Percentiles rank a stretch among this genome's conserved stretches.
Conservation (phyloP, 2,329 filamentous ascomycete species). For the Ilyonectria sp. region DNA sequence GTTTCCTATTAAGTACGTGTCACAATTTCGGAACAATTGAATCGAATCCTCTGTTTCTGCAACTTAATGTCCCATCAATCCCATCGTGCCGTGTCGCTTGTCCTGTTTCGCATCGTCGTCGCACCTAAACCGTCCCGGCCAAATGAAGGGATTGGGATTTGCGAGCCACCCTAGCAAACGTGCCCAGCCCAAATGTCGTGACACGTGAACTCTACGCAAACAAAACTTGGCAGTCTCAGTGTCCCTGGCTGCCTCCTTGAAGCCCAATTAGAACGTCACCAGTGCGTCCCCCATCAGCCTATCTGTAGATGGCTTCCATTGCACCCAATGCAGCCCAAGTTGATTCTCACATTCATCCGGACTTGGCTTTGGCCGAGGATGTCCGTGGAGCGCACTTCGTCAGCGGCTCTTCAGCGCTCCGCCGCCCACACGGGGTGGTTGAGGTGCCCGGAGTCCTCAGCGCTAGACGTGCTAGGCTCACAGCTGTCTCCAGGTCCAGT, state of each 20-base stretch:
- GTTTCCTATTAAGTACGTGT: neutral
- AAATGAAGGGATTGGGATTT: constrained; percentile 9
- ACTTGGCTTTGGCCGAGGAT: constrained; percentile 5
- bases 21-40: neutral
- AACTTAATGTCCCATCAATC: neutral
- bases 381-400: constrained; percentile 21
- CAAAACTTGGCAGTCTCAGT: neutral
- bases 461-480: constrained; percentile 8
- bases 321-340: neutral
- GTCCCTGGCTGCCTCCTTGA: neutral
- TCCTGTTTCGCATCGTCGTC: neutral
- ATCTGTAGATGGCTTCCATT: neutral
- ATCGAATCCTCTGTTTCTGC: neutral
- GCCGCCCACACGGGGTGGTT: neutral
- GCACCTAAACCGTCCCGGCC: neutral
- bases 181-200: neutral
- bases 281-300: constrained; percentile 5
- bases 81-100: neutral
- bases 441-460: neutral
- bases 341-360: neutral
- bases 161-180: neutral
- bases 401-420: constrained; percentile 11
- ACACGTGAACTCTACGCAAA: constrained; percentile 20
- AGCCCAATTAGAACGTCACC: constrained; percentile 10
- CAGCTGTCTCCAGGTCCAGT: constrained; percentile 7